Evolutionary conservation across 2,329 filamentous ascomycete genomes (phyloP).

Genomic region (Fusarium sp.): DNA sequence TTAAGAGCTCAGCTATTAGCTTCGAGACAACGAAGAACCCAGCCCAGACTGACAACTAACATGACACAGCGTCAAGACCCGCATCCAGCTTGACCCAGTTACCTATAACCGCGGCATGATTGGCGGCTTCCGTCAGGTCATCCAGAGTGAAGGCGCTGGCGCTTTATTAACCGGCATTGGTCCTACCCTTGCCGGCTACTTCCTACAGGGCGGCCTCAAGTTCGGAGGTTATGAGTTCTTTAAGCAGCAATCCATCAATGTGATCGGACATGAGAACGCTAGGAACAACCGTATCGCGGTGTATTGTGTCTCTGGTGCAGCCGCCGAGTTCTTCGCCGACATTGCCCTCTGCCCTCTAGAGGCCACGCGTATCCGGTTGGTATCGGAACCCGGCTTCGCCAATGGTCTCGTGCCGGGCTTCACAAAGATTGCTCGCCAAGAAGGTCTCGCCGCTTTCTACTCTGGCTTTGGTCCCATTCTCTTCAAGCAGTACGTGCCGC

Average conservation of each 20-base stretch:
- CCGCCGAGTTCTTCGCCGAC: slow-evolving; percentile 24
- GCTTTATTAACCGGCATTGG: slow-evolving; percentile 47
- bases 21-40: neutral
- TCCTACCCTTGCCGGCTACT: neutral
- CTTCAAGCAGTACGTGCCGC: neutral
- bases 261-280: slow-evolving; percentile 80
- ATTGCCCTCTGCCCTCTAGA: neutral
- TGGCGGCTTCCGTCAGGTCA: slow-evolving; percentile 86
- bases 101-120: slow-evolving; percentile 91
- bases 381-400: neutral
- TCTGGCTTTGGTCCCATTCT: neutral
- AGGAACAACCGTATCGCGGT: slow-evolving; percentile 82
- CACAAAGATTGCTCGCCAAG: neutral
- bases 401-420: neutral
- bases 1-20: neutral
- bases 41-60: slow-evolving; percentile 24
- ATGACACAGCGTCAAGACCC: slow-evolving; percentile 83
- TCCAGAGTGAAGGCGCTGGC: slow-evolving; percentile 84
- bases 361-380: neutral
- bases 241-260: slow-evolving; percentile 89
- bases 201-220: slow-evolving; percentile 75
- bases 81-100: slow-evolving; percentile 89
- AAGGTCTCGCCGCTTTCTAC: neutral
- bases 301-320: slow-evolving; percentile 77
- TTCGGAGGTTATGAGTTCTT: slow-evolving; percentile 96